Base-by-base conservation (phyloP, 768 basidiomycete species). In the Podaxis sp. region DNA sequence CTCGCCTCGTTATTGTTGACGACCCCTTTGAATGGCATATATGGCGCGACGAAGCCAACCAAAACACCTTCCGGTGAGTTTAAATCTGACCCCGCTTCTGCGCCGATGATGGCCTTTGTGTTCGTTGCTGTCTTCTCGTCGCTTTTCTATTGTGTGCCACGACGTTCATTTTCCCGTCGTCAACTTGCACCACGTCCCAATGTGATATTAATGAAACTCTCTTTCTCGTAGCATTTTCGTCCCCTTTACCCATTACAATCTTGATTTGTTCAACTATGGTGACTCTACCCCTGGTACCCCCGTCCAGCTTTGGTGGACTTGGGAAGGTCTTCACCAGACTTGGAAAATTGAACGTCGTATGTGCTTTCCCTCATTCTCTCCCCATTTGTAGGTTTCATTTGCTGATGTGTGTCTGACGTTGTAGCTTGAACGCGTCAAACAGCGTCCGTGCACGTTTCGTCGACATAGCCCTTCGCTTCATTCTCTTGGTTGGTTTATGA, bases 261-360 rank as follows among this genome's bases (percentile, higher is more conserved):
- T 83, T 51, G 86, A 87, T 64, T 69, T 87, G n/a, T 77, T 72
- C 30, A 74, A 73, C 44, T 63, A 82, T 40, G 86, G 86, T 17
- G 77, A 77, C 64, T 24, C 79, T 7, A 70, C 72, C 0, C 77
- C 78, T 5, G 83, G 83, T 4, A 82, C 80, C 0, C 74, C 75
- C 0, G 69, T 87, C 24, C 75, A 77, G 2, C 56, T 85, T 28
- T 87, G 85, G 84, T 66, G 66, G 13, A 74, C 74, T 17, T 85
- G 83, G 84, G 70, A 68, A 0, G 83, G 79, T 3, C 53, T 75
- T 20, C 84, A 86, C 66, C 86, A 87, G 72, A 76, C 80, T 3
- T 87, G 86, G 86, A 75, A 66, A 20, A 41, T 62, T 40, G 61
- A 62, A n/a, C 3, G 36, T 40, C 61, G 61, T 62, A 56, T 20